phyloP scores from a whole-genome alignment of 805 yeast genomes.

The Wickerhamiella australiensis region DNA sequence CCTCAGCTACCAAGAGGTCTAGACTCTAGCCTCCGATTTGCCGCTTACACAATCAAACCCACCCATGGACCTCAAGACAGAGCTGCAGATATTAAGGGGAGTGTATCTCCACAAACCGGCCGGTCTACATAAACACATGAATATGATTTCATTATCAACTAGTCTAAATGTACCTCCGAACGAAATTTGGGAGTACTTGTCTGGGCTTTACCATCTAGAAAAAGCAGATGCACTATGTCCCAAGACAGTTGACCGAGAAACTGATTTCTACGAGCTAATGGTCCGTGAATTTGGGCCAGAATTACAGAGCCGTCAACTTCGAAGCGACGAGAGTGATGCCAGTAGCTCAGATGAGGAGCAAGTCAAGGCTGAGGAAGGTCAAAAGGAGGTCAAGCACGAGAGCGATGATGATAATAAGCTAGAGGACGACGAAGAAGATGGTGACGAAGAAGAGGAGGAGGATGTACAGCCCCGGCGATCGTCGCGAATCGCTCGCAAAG shows the following conservation, averaged over 20 bases:
- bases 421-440: conserved; percentile 11
- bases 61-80: conserved; percentile 7
- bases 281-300: background rate
- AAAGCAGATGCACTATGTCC: conserved; percentile 43
- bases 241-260: conserved; percentile 14
- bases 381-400: background rate
- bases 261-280: conserved; percentile 6
- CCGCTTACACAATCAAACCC: no score
- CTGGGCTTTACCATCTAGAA: conserved; percentile 41
- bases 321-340: conserved; percentile 20
- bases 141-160: conserved; percentile 26
- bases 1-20: no score
- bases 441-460: conserved; percentile 11
- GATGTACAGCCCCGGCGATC: conserved; percentile 10
- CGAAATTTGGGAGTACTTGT: conserved; percentile 50
- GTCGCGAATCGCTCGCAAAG: conserved; percentile 12
- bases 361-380: conserved; percentile 10
- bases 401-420: background rate
- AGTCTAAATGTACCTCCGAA: conserved; percentile 30
- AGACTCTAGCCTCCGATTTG: background rate
- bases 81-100: conserved; percentile 47
- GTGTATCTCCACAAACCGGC: conserved; percentile 58
- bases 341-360: conserved; percentile 22
- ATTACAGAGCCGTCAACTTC: background rate
- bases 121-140: conserved; percentile 36